Evolutionary conservation across 225 moss, liverwort and hornwort genomes (phyloP), one percentile per base, ranked within the genome.

Genomic region (Pseudisothecium myosuroides): DNA sequence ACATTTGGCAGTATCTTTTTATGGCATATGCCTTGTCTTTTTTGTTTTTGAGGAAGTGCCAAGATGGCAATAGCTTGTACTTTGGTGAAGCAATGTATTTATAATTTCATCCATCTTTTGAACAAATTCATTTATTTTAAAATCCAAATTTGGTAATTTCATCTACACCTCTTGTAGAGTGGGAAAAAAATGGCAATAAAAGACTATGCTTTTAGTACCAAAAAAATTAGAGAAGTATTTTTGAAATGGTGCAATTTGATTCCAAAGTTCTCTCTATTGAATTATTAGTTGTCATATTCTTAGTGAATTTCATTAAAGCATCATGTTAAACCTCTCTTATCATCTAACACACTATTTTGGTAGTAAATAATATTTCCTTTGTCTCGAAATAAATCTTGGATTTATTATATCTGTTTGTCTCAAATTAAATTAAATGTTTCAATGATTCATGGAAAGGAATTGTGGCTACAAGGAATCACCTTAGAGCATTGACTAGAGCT

Each of bases 231-330:
- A 12, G 2, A 58, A 80, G 27, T 39, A 12, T 5, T 29, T 29
- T 8, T 58, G 3, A 29, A 59, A 80, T 80, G 12, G 19, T 59
- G 3, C 19, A 28, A 28, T 39, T 39, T 20, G 26, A 41, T 1
- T 5, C 9, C 2, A 27, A 41, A 8, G 29, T 12, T 29, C 2
- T 19, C 1, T 59, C 0, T 0, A 0, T 41, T 0, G 1, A 27
- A 31, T 20, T 18, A 9, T 3, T 59, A 21, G 6, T 41, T 80
- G 20, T 59, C 9, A 28, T 59, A 13, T 59, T 41, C 2, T 29
- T 29, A 13, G 8, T 56, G 26, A 3, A 27, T n/a, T 37, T 79
- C 22, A 56, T 17, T 7, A 17, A 16, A n/a, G 2, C 6, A 41
- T 59, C 13, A 12, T 80, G 2, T 14, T 27, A 17, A n/a, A 58